Base-by-base conservation (phyloP, 306 rosid genomes). In the Vigna angularis region DNA sequence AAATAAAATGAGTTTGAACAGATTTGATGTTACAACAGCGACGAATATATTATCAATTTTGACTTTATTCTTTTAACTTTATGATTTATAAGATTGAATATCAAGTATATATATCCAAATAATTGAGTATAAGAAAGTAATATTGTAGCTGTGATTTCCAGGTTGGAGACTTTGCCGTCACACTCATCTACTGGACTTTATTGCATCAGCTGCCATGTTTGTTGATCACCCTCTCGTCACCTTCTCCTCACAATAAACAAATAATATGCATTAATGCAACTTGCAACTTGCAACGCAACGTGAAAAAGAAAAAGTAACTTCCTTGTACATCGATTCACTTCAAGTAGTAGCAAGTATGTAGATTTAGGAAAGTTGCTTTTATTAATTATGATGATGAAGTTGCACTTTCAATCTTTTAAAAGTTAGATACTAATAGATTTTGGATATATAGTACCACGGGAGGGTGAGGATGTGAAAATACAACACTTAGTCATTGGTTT, bases 121-220 rank as follows among this genome's bases (percentile, higher is more conserved):
- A 24, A 24, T 12, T 57, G 9, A 42, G 2, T 2, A 42, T 9
- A 42, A 42, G 47, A 42, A 42, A 42, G 10, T 9, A 42, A 36
- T 36, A 36, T 34, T 7, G 47, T 42, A 42, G 13, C 13, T 2
- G 9, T 28, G 11, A 62, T 17, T 61, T 15, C 34, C 24, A 38
- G 22, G 57, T 4, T 26, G 49, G 45, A 18, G 26, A 63, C 40
- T 36, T 64, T 28, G 3, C 10, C 78, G 1, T 53, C 70, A 70
- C 50, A 64, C 17, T 72, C 72, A 49, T 56, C 51, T 24, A 66
- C 71, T 57, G 48, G 20, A 67, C 79, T 83, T 72, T 65, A 56
- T 59, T 77, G 64, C 82, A 73, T 83, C 82, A 72, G 72, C 82
- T 6, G 14, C 71, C 66, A 71, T 53, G 70, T 51, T 61, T 77